phyloP scores from a whole-genome alignment of 2,329 filamentous ascomycete species.

The Endothia cerciana region DNA sequence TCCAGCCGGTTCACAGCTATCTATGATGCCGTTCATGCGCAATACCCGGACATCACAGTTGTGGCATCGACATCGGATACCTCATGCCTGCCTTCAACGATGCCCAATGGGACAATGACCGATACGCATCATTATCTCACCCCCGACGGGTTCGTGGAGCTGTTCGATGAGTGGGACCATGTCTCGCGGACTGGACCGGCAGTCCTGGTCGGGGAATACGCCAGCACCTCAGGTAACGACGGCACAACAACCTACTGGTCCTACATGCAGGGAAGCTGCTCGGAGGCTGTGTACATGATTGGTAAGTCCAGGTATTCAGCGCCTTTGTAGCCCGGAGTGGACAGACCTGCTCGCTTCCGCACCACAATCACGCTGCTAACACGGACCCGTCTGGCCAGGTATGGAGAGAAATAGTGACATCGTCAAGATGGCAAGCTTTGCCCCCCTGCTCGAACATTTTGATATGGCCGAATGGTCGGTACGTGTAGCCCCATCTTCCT shows the following conservation, averaged over 20 bases:
- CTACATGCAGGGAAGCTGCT: background rate
- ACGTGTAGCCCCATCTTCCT: background rate
- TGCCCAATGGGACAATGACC: conserved; percentile 31
- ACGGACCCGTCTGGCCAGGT: background rate
- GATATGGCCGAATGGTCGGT: conserved; percentile 53
- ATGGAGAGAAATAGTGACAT: conserved; percentile 50
- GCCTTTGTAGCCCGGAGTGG: no score
- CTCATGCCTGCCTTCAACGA: conserved; percentile 41
- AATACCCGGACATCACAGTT: conserved; percentile 21
- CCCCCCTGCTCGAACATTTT: conserved; percentile 40
- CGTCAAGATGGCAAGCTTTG: conserved; percentile 16
- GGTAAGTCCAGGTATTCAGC: conserved; percentile 34
- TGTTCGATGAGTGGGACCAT: conserved; percentile 37
- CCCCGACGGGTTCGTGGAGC: conserved; percentile 42
- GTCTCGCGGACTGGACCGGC: background rate
- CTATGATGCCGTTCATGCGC: conserved; percentile 38
- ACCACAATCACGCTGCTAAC: no score
- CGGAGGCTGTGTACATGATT: conserved; percentile 55
- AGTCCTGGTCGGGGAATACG: conserved; percentile 2
- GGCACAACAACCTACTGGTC: conserved; percentile 8
- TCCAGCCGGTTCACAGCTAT: conserved; percentile 50
- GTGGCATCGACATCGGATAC: conserved; percentile 41
- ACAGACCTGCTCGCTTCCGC: background rate
- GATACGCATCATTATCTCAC: conserved; percentile 5
- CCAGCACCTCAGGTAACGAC: conserved; percentile 9